Percentiles rank a stretch among this genome's conserved stretches.
These are phyloP conservation scores for Taxillus chinensis DNA, from an alignment of 164 flowering plant species.

Conservation along the genomic window DNA sequence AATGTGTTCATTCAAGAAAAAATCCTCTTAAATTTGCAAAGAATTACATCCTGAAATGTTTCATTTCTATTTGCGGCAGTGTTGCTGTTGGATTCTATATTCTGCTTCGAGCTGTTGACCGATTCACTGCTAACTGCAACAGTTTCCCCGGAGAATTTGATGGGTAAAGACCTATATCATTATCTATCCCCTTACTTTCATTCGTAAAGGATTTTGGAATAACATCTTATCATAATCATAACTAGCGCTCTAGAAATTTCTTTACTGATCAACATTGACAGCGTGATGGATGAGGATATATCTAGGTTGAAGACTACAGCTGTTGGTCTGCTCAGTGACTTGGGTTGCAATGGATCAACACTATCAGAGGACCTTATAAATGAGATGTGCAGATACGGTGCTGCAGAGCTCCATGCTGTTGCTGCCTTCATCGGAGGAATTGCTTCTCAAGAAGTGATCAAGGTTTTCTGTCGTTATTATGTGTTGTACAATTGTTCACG, in stretches of 20 bases:
- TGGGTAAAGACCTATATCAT: constrained; percentile 39
- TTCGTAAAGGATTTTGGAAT: not conserved
- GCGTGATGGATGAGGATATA: constrained; percentile 90
- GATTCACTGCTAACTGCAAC: constrained; percentile 77
- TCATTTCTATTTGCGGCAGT: constrained; percentile 31
- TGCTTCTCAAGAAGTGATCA: constrained; percentile 91
- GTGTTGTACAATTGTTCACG: no score
- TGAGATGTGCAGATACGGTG: constrained; percentile 93
- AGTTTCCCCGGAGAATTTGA: constrained; percentile 89
- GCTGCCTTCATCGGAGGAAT: constrained; percentile 88
- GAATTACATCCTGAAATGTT: not conserved
- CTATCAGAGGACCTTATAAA: constrained; percentile 81
- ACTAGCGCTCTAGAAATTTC: not conserved
- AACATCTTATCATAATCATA: not conserved
- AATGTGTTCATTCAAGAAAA: not conserved
- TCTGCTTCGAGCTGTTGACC: constrained; percentile 88
- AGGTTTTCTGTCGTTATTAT: constrained; percentile 29
- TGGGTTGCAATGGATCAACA: constrained; percentile 76
- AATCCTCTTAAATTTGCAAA: not conserved
- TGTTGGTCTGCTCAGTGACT: constrained; percentile 51
- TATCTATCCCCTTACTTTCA: not conserved
- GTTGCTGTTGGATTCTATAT: constrained; percentile 70
- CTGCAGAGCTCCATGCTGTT: constrained; percentile 93
- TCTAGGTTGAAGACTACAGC: constrained; percentile 82
- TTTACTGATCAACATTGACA: constrained; percentile 12